phyloP scores from a whole-genome alignment of 2,329 filamentous ascomycete species.

The Colletotrichum sp. region DNA sequence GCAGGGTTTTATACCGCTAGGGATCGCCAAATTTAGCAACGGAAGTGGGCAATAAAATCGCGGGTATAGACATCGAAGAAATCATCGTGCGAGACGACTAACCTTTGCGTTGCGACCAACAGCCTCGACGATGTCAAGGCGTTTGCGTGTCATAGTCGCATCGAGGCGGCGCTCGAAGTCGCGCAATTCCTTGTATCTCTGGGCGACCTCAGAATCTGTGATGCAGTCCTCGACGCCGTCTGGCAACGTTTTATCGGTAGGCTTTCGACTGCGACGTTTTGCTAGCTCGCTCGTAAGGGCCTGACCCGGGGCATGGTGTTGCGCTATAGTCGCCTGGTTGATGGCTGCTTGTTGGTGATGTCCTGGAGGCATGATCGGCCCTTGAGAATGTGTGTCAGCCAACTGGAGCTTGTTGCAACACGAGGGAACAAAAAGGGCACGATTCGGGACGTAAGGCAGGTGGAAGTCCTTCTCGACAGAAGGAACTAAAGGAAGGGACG shows the following conservation, averaged over 20 bases:
- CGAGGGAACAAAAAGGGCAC: not conserved
- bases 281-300: slow-evolving; percentile 49
- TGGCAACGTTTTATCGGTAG: slow-evolving; percentile 93
- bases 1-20: slow-evolving; percentile 80
- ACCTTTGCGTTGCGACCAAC: slow-evolving; percentile 77
- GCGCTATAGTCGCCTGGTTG: slow-evolving; percentile 58
- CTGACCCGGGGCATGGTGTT: slow-evolving; percentile 54
- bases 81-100: slow-evolving; percentile 22
- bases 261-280: slow-evolving; percentile 84
- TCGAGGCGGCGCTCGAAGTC: slow-evolving; percentile 89
- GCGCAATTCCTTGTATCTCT: slow-evolving; percentile 82
- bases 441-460: not conserved
- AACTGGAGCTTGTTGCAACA: not conserved
- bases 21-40: not conserved
- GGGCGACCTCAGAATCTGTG: slow-evolving; percentile 73
- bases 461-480: not conserved
- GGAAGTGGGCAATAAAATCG: not conserved
- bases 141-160: slow-evolving; percentile 92
- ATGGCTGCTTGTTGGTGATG: slow-evolving; percentile 56
- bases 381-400: slow-evolving; percentile 33
- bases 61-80: not conserved
- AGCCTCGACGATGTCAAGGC: slow-evolving; percentile 86
- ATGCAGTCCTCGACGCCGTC: slow-evolving; percentile 86
- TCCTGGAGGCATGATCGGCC: slow-evolving; percentile 61
- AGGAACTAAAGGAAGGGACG: not conserved